Conservation (phyloP, 2,329 filamentous ascomycete species). For the Fusarium lateritium region DNA sequence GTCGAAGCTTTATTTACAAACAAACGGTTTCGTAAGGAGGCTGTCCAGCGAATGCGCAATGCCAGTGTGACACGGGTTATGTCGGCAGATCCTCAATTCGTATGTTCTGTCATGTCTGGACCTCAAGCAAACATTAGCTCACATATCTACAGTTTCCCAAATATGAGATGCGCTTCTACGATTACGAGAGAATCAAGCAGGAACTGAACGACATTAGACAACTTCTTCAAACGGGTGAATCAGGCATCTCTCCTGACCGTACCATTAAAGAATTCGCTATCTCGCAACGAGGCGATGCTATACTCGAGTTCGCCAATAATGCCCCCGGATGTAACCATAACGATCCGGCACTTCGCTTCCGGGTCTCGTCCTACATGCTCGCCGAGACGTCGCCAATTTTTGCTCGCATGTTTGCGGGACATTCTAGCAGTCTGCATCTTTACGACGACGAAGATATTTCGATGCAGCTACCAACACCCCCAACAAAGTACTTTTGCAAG, state of each 20-base stretch:
- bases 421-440: conserved; percentile 49
- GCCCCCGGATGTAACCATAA: conserved; percentile 49
- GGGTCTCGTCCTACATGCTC: conserved; percentile 66
- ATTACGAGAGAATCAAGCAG: conserved; percentile 61
- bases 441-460: conserved; percentile 57
- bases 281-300: conserved; percentile 62
- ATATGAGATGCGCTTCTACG: conserved; percentile 64
- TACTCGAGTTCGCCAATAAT: conserved; percentile 67
- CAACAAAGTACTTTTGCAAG: conserved; percentile 56
- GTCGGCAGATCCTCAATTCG: conserved; percentile 62
- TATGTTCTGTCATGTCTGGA: conserved; percentile 38
- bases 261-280: conserved; percentile 61
- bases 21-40: conserved; percentile 58
- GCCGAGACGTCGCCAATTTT: conserved; percentile 68
- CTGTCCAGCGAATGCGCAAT: conserved; percentile 63
- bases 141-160: conserved; percentile 54
- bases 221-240: conserved; percentile 59
- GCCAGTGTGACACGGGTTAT: conserved; percentile 60
- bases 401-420: conserved; percentile 61
- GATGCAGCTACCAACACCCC: conserved; percentile 54
- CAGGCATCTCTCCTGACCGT: conserved; percentile 58
- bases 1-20: conserved; percentile 61
- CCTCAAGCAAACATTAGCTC: conserved; percentile 7
- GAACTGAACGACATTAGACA: conserved; percentile 59
- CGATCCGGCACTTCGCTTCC: conserved; percentile 63